phyloP scores from a whole-genome alignment of 495 filamentous ascomycete species.

The Penicillium lividum region DNA sequence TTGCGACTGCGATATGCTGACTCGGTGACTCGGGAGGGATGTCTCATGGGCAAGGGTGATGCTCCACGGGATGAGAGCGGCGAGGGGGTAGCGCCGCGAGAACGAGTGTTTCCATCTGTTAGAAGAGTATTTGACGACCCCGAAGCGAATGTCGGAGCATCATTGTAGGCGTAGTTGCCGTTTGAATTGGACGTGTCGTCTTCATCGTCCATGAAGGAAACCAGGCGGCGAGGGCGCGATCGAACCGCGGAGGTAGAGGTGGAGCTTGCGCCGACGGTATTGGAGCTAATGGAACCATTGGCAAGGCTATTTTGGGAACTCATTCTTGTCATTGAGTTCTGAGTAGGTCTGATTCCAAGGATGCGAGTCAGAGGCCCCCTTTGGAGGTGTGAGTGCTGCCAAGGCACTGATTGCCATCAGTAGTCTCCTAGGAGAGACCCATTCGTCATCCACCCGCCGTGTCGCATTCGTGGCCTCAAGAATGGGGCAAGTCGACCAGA shows the following conservation, averaged over 20 bases:
- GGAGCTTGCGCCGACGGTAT: constrained; percentile 35
- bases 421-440: constrained; percentile 42
- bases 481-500: constrained; percentile 6
- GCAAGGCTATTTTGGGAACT: constrained; percentile 43
- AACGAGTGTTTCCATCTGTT: constrained; percentile 34
- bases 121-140: constrained; percentile 34
- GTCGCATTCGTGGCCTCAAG: constrained; percentile 41
- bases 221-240: constrained; percentile 46
- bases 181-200: constrained; percentile 24
- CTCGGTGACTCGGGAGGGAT: constrained; percentile 43
- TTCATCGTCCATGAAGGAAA: constrained; percentile 44
- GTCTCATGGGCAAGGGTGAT: constrained; percentile 51
- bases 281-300: constrained; percentile 42
- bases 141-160: constrained; percentile 34
- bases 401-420: constrained; percentile 48
- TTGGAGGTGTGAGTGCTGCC: constrained; percentile 32
- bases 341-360: constrained; percentile 20
- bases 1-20: constrained; percentile 23
- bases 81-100: constrained; percentile 45
- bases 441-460: constrained; percentile 44
- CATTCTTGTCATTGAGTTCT: constrained; percentile 40
- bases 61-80: constrained; percentile 45
- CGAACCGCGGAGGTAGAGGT: constrained; percentile 42
- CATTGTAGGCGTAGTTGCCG: constrained; percentile 22
- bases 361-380: constrained; percentile 28